phyloP scores from a whole-genome alignment of 805 yeast species.

The Hanseniaspora singularis region DNA sequence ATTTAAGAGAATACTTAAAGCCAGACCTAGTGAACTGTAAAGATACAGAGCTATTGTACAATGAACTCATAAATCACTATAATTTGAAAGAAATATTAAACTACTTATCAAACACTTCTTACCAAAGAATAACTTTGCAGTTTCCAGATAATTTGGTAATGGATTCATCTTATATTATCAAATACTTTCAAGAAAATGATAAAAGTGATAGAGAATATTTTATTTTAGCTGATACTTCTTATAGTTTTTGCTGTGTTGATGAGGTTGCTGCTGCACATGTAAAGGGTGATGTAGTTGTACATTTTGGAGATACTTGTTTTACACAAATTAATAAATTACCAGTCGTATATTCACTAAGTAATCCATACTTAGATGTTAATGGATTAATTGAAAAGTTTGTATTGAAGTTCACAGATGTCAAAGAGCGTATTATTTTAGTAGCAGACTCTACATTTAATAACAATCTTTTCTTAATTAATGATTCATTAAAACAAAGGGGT shows the following conservation, averaged over 20 bases:
- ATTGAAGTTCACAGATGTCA: slow-evolving; percentile 31
- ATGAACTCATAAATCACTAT: slow-evolving; percentile 41
- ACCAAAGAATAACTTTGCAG: slow-evolving; percentile 60
- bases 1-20: slow-evolving; percentile 11
- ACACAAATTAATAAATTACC: slow-evolving; percentile 64
- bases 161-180: slow-evolving; percentile 64
- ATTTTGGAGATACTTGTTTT: slow-evolving; percentile 90
- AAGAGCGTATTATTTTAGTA: slow-evolving; percentile 48
- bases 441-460: slow-evolving; percentile 59
- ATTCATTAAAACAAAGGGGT: slow-evolving; percentile 23
- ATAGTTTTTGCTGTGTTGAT: slow-evolving; percentile 90
- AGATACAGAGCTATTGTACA: slow-evolving; percentile 24
- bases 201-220: slow-evolving; percentile 38
- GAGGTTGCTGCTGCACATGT: slow-evolving; percentile 96
- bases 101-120: slow-evolving; percentile 31
- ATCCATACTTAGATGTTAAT: slow-evolving; percentile 41
- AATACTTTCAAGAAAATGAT: slow-evolving; percentile 25
- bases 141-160: slow-evolving; percentile 74
- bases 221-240: slow-evolving; percentile 90
- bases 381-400: slow-evolving; percentile 33
- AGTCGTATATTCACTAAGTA: slow-evolving; percentile 70
- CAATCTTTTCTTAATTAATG: slow-evolving; percentile 33
- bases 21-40: slow-evolving; percentile 22
- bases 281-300: slow-evolving; percentile 69
- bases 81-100: slow-evolving; percentile 37